Evolutionary conservation across 2,329 filamentous ascomycete genomes (phyloP), one percentile per base, ranked within the genome.

Genomic region (Xylaria sp.): DNA sequence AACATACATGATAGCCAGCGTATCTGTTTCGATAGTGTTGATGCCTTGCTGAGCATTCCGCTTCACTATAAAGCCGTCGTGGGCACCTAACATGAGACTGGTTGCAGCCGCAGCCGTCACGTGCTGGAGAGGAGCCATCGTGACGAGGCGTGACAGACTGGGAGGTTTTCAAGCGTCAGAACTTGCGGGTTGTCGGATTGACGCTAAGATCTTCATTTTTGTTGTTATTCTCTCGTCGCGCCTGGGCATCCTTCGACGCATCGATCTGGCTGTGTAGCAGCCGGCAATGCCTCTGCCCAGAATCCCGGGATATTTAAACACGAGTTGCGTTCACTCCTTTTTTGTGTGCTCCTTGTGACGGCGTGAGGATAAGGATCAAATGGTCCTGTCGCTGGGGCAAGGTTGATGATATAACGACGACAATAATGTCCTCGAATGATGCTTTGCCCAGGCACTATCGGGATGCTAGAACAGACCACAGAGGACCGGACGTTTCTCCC

Each of bases 1-100:
- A 9, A 85, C 74, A 66, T 80, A 81, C 48, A 80, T 78, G 60
- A 84, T 74, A 10, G 78, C 68, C 39, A 74, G 32, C 41, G 73
- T 69, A 51, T 74, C 57, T 15, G 70, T 54, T 46, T 74, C 65
- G 18, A 55, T 59, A 23, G 58, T 44, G 25, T 68, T 55, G 13
- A 56, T 20, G 12, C 51, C 25, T 34, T 60, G 41, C 13, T 61
- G 46, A 28, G 18, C 18, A 37, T 65, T 54, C 34, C 72, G 74
- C 55, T 69, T 73, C 48, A 64, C 59, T 52, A 68, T 46, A 54
- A 66, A 52, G 46, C 34, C 52, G 63, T 59, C 55, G 50, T 65
- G 54, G 46, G 63, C 28, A 34, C 63, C 52, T 28, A 65, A 55
- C 48, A 70, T 54, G 55, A 64, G 39, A 56, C 65, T 62, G 48